Conservation (phyloP, 2,329 filamentous ascomycete genomes). For the Clarireedia homoeocarpa region DNA sequence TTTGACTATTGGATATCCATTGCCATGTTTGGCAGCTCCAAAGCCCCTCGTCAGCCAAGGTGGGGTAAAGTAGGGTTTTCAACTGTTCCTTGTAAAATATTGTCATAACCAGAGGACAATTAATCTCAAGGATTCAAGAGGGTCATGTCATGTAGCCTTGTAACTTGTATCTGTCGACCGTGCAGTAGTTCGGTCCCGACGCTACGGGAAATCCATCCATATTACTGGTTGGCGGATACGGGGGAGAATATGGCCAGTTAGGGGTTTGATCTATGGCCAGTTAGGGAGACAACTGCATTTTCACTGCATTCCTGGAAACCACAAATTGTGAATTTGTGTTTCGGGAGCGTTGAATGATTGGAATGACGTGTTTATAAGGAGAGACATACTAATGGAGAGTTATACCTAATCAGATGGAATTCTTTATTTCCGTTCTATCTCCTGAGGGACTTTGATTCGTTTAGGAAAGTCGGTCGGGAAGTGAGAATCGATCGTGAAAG, state of each 20-base stretch:
- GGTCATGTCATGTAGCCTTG: neutral
- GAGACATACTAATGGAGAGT: neutral
- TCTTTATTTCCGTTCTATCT: neutral
- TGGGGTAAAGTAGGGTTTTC: neutral
- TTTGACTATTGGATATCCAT: no score
- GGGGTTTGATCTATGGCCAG: no score
- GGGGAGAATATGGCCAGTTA: neutral
- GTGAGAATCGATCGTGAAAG: no score
- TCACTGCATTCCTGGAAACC: no score
- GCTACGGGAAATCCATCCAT: neutral
- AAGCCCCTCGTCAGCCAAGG: neutral
- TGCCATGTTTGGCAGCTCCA: no score
- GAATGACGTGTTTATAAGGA: neutral
- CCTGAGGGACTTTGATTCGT: neutral
- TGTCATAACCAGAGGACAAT: no score
- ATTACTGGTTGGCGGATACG: neutral
- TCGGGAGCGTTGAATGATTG: neutral
- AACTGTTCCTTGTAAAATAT: no score
- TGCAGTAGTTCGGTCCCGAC: neutral
- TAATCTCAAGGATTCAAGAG: neutral
- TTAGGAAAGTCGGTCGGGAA: neutral
- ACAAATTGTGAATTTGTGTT: no score
- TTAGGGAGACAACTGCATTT: no score
- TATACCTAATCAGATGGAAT: neutral
- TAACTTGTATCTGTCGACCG: neutral